phyloP scores from a whole-genome alignment of 2,329 filamentous ascomycete species.

The Colletotrichum chlorophyti region DNA sequence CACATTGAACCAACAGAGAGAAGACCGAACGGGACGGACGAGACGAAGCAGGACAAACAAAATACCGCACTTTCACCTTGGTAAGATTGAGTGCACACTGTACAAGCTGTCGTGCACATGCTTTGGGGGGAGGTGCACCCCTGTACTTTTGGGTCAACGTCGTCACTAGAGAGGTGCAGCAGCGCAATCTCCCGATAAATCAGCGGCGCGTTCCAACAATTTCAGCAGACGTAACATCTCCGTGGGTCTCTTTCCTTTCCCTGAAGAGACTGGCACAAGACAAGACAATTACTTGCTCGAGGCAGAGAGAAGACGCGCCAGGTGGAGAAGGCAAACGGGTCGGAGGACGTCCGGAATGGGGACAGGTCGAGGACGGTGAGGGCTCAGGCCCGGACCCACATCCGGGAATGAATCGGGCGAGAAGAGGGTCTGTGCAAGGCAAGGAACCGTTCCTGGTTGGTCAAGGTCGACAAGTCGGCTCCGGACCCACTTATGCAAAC shows the following conservation, averaged over 20 bases:
- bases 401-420: slow-evolving; percentile 10
- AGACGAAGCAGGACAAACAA: too few relatives aligned
- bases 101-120: neutral
- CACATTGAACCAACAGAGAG: too few relatives aligned
- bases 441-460: slow-evolving; percentile 18
- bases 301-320: too few relatives aligned
- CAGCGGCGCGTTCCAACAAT: slow-evolving; percentile 25
- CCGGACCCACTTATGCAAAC: slow-evolving; percentile 22
- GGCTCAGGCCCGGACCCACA: slow-evolving; percentile 15
- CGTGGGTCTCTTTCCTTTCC: neutral
- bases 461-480: slow-evolving; percentile 2
- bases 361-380: neutral
- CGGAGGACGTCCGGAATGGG: slow-evolving; percentile 18
- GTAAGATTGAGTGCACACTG: too few relatives aligned
- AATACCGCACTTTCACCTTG: slow-evolving; percentile 10
- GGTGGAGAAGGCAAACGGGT: neutral
- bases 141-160: slow-evolving; percentile 6
- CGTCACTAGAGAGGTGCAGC: slow-evolving; percentile 1
- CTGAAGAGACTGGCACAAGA: too few relatives aligned
- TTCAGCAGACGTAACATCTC: slow-evolving; percentile 20
- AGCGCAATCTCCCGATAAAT: slow-evolving; percentile 7
- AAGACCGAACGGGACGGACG: too few relatives aligned
- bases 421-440: neutral
- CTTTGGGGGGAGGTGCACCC: neutral
- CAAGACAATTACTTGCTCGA: too few relatives aligned